A percentile compares a stretch with the other conserved stretches of the same genome.
Evolutionary conservation across 1,139 yeast genomes (phyloP).

Genomic region (Petasospora fabianii): DNA sequence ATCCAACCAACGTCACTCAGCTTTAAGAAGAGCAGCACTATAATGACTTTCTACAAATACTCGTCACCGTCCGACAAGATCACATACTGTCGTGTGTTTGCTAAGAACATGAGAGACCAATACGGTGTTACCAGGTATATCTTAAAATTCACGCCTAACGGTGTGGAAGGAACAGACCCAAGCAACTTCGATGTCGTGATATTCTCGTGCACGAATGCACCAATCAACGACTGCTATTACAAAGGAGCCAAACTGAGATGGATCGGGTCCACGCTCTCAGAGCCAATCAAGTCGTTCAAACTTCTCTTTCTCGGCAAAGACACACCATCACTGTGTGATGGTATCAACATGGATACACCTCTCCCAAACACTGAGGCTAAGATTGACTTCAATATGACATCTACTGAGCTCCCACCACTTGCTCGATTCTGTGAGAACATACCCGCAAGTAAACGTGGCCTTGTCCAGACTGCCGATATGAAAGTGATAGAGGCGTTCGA

Average conservation of each 20-base stretch:
- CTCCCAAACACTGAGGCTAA: slow-evolving; percentile 5
- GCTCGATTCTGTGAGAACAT: slow-evolving; percentile 27
- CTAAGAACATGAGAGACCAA: slow-evolving; percentile 16
- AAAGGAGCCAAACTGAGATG: slow-evolving; percentile 25
- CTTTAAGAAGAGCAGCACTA: slow-evolving; percentile 28
- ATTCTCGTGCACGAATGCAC: slow-evolving; percentile 18
- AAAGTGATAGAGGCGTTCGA: slow-evolving; percentile 28
- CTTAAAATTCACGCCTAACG: slow-evolving; percentile 24
- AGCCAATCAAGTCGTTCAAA: slow-evolving; percentile 21
- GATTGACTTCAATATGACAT: slow-evolving; percentile 5
- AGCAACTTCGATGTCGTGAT: slow-evolving; percentile 20
- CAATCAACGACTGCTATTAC: slow-evolving; percentile 21
- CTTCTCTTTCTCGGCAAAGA: slow-evolving; percentile 30
- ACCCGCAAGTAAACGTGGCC: slow-evolving; percentile 27
- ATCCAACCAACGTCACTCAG: slow-evolving; percentile 28
- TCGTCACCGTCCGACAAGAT: slow-evolving; percentile 19
- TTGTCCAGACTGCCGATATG: slow-evolving; percentile 31
- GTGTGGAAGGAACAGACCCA: slow-evolving; percentile 9
- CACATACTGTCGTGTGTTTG: slow-evolving; percentile 23
- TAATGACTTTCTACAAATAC: slow-evolving; percentile 30
- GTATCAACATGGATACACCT: slow-evolving; percentile 5
- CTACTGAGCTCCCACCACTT: slow-evolving; percentile 18
- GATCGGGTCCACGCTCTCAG: slow-evolving; percentile 22
- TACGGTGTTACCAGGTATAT: slow-evolving; percentile 19
- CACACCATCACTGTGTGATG: slow-evolving; percentile 29